Base-by-base conservation (phyloP, 2,329 filamentous ascomycete species). In the Boeremia exigua region DNA sequence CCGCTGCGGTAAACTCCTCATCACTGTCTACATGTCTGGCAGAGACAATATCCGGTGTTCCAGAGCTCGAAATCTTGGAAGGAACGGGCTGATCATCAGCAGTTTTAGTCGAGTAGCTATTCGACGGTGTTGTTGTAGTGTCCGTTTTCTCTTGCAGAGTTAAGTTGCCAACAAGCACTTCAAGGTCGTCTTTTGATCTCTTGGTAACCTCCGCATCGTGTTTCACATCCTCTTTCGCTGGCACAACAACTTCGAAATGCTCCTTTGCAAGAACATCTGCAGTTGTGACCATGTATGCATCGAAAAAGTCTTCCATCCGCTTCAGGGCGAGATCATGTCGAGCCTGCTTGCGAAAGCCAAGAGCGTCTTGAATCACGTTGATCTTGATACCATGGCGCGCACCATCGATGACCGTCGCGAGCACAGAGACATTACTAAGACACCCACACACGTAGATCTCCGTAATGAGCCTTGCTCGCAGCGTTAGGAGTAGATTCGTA, bases 401-500 rank as follows among this genome's bases (percentile, higher is more conserved):
- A 10, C 94, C 95, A 70, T 97, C 95, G 60, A 96, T 82, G 3
- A 92, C 92, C 1, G 94, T 97, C 7, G 95, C 94, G 71, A 95
- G 92, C 42, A 98, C 88, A 29, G 92, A 93, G 32, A 96, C 81
- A 68, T 98, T 97, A 38, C 89, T 91, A 44, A 96, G 83, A 39
- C 90, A 89, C 19, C 95, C 95, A 68, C 91, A 96, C 23, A 98
- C 85, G 75, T 90, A 97, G 11, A 99, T 80, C 67, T 97, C 90
- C 2, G 92, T 96, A 55, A 96, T 86, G 63, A 97, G 88, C 60
- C 88, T 90, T n/a, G 87, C 87, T n/a, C 93, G 86, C 40, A 98
- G 78, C n/a, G 86, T 82, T 45, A 89, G 82, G 7, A 98, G 82
- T 14, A 98, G 81, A 44, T 85, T 83, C 0, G 88, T 91, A 8